Evolutionary conservation across 345 rosid genomes (phyloP).

Genomic region (Leavenworthia alabamica): DNA sequence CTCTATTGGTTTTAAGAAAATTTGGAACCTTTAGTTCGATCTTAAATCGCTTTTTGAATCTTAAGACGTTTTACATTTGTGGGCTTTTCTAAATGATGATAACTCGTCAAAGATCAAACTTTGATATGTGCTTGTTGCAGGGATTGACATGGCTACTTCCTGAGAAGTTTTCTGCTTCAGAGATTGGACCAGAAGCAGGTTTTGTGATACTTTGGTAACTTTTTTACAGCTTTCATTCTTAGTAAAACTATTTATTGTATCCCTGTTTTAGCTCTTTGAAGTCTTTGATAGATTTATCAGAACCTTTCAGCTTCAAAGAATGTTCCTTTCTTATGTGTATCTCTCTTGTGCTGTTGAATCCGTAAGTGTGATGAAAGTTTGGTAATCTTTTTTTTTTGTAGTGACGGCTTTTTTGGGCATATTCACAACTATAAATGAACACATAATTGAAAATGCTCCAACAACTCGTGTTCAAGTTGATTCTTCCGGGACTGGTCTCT

Average conservation of each 20-base stretch:
- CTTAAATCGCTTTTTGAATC: neutral
- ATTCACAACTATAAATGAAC: conserved; percentile 75
- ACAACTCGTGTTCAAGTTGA: conserved; percentile 28
- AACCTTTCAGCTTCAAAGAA: neutral
- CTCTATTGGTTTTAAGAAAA: neutral
- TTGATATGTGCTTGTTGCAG: conserved; percentile 34
- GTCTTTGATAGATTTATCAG: neutral
- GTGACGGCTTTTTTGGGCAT: conserved; percentile 80
- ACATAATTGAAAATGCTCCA: conserved; percentile 68
- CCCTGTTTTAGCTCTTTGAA: neutral
- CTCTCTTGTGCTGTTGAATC: neutral
- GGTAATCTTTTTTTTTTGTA: conserved; percentile 39
- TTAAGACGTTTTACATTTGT: neutral
- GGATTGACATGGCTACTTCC: conserved; percentile 97
- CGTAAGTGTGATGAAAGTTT: conserved; percentile 14
- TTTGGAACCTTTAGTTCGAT: neutral
- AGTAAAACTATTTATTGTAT: neutral
- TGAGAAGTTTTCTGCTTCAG: conserved; percentile 80
- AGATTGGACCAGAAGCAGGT: conserved; percentile 99
- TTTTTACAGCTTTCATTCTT: conserved; percentile 45
- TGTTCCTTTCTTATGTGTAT: neutral
- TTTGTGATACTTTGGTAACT: conserved; percentile 90
- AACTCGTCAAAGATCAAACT: too few species aligned
- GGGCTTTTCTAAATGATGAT: neutral
- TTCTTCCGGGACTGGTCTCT: conserved; percentile 30